phyloP scores from a whole-genome alignment of 108 stramenopile species.

The Skeletonema marinoi region DNA sequence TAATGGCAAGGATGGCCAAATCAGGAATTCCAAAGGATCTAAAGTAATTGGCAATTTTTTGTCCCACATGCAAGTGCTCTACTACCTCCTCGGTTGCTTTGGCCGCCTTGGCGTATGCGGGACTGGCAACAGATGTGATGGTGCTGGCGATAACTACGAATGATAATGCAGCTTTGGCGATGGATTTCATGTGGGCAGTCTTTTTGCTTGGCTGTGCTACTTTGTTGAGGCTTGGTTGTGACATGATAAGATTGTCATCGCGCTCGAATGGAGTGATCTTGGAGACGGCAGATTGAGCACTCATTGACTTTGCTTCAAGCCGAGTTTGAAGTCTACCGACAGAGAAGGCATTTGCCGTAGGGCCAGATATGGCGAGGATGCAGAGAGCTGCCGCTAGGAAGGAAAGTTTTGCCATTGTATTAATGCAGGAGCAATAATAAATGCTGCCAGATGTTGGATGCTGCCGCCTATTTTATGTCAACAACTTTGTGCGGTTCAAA shows the following conservation, averaged over 20 bases:
- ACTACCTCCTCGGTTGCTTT: constrained; percentile 33
- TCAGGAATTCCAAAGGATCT: constrained; percentile 84
- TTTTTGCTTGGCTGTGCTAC: background rate
- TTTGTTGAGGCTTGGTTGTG: background rate
- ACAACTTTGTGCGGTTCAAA: too few species aligned
- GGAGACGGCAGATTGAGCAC: constrained; percentile 4
- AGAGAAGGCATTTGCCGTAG: background rate
- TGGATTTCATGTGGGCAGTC: background rate
- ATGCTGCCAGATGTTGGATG: too few species aligned
- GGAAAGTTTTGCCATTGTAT: constrained; percentile 17
- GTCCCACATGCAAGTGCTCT: constrained; percentile 82
- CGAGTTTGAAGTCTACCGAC: constrained; percentile 10
- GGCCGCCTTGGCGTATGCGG: constrained; percentile 53
- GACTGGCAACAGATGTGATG: constrained; percentile 17
- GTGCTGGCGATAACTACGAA: constrained; percentile 16
- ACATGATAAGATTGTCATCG: background rate
- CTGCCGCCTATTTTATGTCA: too few species aligned
- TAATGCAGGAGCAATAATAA: background rate
- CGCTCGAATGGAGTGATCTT: constrained; percentile 9
- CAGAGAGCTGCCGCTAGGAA: constrained; percentile 13
- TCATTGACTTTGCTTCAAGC: constrained; percentile 1
- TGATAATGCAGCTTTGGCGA: constrained; percentile 9
- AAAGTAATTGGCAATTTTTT: constrained; percentile 88
- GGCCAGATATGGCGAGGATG: constrained; percentile 7
- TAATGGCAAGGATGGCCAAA: constrained; percentile 84